Conservation (phyloP, 305 asterid genomes). For the Fraxinus nigra region DNA sequence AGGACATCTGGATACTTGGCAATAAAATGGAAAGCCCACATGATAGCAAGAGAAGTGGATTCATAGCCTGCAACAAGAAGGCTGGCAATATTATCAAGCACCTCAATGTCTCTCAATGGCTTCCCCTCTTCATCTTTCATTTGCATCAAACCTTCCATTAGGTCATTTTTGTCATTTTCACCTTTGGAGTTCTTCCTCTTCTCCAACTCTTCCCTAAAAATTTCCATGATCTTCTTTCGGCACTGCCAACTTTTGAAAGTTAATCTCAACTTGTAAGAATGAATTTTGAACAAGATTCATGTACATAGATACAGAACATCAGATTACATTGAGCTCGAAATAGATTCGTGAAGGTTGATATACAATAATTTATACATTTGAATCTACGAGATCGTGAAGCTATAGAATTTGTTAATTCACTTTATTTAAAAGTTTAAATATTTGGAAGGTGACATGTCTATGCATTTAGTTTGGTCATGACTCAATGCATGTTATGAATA, state of each 20-base stretch:
- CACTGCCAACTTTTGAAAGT: conserved; percentile 31
- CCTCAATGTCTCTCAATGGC: conserved; percentile 38
- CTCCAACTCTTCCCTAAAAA: conserved; percentile 46
- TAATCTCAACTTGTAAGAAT: background rate
- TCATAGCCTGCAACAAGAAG: conserved; percentile 47
- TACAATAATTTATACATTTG: too few species aligned
- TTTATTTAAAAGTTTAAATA: too few species aligned
- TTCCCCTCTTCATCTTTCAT: conserved; percentile 52
- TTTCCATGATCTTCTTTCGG: conserved; percentile 36
- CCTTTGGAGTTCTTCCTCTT: conserved; percentile 28
- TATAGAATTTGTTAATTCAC: background rate
- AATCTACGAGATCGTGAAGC: background rate
- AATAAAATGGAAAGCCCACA: conserved; percentile 55
- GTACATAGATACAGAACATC: background rate
- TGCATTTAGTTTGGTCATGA: too few species aligned
- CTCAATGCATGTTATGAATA: background rate
- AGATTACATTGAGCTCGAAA: background rate
- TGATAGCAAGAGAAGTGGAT: conserved; percentile 45
- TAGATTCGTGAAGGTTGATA: background rate
- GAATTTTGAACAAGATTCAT: background rate
- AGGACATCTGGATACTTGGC: conserved; percentile 49
- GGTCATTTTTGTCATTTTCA: conserved; percentile 29
- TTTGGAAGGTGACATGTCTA: too few species aligned
- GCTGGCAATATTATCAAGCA: conserved; percentile 49
- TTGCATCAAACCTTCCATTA: conserved; percentile 51